Evolutionary conservation across 2,329 filamentous ascomycete species (phyloP), one percentile per base, ranked within the genome.

Genomic region (Coleophoma eucalyptorum): DNA sequence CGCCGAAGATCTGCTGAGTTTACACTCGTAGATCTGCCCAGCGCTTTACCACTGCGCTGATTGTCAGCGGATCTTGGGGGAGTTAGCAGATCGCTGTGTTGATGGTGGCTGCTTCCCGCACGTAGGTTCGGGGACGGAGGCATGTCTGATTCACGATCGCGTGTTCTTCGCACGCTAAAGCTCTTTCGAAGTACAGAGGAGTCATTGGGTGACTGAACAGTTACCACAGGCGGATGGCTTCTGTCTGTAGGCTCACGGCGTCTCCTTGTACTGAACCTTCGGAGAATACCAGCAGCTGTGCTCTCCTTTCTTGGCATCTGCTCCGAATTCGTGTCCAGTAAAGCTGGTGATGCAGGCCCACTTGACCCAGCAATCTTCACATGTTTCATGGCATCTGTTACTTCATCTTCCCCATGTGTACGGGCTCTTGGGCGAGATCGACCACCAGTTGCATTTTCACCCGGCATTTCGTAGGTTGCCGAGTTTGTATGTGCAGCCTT

Each of bases 361-460:
- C 78, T 61, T 56, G 76, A 62, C 55, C 77, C 67, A 59, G 72
- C 67, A 31, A 83, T 64, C 56, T 84, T 82, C 18, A 87, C 69
- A 57, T 84, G 82, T 68, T 90, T 87, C 65, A 88, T 72, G 7
- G 79, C 78, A 45, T 96, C 89, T 0, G 85, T 79, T 11, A 90
- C 80, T 51, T 99, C 94, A 55, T 97, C 93, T 68, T 97, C 94
- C 15, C 93, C 94, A 64, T 97, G 93, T 0, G 94, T 97, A 57
- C 94, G 81, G 34, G 94, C 91, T 45, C 94, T 81, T 7, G 92
- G 90, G 46, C 94, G 80, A 33, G 89, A 86, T 53, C 93, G 80
- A 42, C 90, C 89, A 41, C 91, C 90, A 1, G 89, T 94, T 11
- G 89, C 86, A 64, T 86, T 92, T 69, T 96, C 91, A 16, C 92